Evolutionary conservation across 2,329 filamentous ascomycete genomes (phyloP), one percentile per base, ranked within the genome.

Genomic region (Fusarium sp.): DNA sequence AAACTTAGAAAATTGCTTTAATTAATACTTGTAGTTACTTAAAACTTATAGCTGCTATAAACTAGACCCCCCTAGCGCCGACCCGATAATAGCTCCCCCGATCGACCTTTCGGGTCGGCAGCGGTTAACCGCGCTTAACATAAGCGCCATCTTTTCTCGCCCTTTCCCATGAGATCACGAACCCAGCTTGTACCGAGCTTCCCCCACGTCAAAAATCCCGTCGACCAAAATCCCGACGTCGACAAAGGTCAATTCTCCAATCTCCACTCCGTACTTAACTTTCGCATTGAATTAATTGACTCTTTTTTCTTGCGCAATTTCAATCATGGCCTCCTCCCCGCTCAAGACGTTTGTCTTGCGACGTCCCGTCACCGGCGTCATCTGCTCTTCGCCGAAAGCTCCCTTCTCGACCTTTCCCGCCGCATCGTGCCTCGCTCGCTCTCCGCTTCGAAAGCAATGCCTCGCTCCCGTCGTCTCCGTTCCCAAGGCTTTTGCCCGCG

Each of bases 301-400:
- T 20, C 24, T 56, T 13, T 13, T 6, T 14, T 57, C 29, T 60
- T 35, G 16, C 35, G 11, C 11, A 62, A 37, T 20, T 43, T 20
- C 10, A 22, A 22, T 3, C 39, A 82, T 82, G 81, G 77, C 80
- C 31, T 80, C 80, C 27, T 80, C 78, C 24, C 67, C 80, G 45
- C 65, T 82, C 33, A 82, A 81, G 76, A 75, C 80, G 16, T 72
- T 81, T 54, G 81, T 80, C 71, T 69, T 81, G 77, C 80, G 80
- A 74, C 78, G 79, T 72, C 80, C 75, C 18, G 29, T 63, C 59
- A 68, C 71, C 52, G 69, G 72, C 72, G 64, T 81, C 67, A 71
- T 76, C 64, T 73, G 77, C 69, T 77, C 74, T 70, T 64, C 72
- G 2, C 71, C 80, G 29, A 78, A 78, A 74, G 78, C 81, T 67